Conservation (phyloP, 352 stramenopile species). For the Phytophthora capsici region DNA sequence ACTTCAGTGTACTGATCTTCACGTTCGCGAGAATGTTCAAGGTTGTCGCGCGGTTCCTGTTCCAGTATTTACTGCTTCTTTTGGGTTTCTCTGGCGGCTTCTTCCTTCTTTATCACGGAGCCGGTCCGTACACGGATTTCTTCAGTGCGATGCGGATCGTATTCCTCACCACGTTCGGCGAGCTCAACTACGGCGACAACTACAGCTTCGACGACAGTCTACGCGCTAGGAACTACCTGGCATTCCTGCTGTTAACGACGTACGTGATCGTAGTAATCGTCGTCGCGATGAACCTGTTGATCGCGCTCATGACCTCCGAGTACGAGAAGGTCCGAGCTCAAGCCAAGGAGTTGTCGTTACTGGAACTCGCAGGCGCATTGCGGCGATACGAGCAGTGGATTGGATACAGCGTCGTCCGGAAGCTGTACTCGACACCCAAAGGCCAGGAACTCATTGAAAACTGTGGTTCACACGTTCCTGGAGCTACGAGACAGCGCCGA, state of each 20-base stretch:
- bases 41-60: slow-evolving; percentile 57
- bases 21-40: slow-evolving; percentile 72
- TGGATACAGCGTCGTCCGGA: slow-evolving; percentile 37
- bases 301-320: slow-evolving; percentile 66
- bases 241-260: slow-evolving; percentile 49
- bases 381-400: slow-evolving; percentile 69
- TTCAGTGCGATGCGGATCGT: slow-evolving; percentile 57
- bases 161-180: slow-evolving; percentile 64
- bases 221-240: slow-evolving; percentile 45
- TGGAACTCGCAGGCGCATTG: slow-evolving; percentile 52
- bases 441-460: slow-evolving; percentile 40
- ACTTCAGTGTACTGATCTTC: slow-evolving; percentile 70
- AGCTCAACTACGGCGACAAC: slow-evolving; percentile 64
- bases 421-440: slow-evolving; percentile 45
- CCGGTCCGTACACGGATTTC: slow-evolving; percentile 50
- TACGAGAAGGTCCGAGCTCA: slow-evolving; percentile 61
- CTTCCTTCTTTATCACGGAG: slow-evolving; percentile 55
- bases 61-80: slow-evolving; percentile 59
- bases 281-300: slow-evolving; percentile 60
- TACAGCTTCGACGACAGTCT: slow-evolving; percentile 51
- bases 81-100: slow-evolving; percentile 56
- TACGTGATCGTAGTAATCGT: slow-evolving; percentile 69
- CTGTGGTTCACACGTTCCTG: slow-evolving; percentile 25
- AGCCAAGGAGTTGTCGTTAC: slow-evolving; percentile 57
- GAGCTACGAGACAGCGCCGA: slow-evolving; percentile 14